Percentiles rank a stretch among this genome's conserved stretches.
phyloP scores from a whole-genome alignment of 1,139 yeast genomes.

The Taphrina betulina region DNA sequence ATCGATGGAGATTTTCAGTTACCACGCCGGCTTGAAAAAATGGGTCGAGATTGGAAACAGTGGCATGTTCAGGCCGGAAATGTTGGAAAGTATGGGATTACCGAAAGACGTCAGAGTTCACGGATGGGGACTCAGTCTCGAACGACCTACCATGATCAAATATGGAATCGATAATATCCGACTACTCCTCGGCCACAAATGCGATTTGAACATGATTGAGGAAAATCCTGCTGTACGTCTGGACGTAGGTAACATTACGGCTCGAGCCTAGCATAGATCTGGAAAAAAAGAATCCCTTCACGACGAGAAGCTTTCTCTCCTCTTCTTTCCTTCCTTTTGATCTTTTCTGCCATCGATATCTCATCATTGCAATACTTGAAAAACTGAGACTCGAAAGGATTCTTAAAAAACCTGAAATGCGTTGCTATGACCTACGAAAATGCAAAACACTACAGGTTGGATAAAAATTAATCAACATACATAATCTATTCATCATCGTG shows the following conservation, averaged over 20 bases:
- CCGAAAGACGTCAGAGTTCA: conserved; percentile 91
- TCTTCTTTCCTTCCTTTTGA: no score
- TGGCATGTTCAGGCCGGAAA: conserved; percentile 99
- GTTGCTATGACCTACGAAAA: no score
- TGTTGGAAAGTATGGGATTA: conserved; percentile 97
- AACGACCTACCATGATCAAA: conserved; percentile 99
- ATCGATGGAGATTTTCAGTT: conserved; percentile 93
- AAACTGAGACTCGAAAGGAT: no score
- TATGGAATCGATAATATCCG: conserved; percentile 93
- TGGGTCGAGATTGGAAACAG: conserved; percentile 99
- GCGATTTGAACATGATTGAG: conserved; percentile 87
- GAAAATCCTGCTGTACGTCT: conserved; percentile 96
- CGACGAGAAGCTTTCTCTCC: no score
- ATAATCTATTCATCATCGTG: conserved; percentile 55
- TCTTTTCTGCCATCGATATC: no score
- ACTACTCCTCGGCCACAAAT: conserved; percentile 93
- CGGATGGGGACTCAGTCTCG: conserved; percentile 97
- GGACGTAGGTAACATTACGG: conserved; percentile 52
- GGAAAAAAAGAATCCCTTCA: no score
- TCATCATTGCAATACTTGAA: no score
- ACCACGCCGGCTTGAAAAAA: conserved; percentile 88
- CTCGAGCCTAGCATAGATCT: no score
- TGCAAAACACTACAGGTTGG: no score
- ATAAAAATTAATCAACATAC: no score
- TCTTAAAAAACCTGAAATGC: no score